phyloP scores from a whole-genome alignment of 2,329 filamentous ascomycete species.

The Whalleya microplaca region DNA sequence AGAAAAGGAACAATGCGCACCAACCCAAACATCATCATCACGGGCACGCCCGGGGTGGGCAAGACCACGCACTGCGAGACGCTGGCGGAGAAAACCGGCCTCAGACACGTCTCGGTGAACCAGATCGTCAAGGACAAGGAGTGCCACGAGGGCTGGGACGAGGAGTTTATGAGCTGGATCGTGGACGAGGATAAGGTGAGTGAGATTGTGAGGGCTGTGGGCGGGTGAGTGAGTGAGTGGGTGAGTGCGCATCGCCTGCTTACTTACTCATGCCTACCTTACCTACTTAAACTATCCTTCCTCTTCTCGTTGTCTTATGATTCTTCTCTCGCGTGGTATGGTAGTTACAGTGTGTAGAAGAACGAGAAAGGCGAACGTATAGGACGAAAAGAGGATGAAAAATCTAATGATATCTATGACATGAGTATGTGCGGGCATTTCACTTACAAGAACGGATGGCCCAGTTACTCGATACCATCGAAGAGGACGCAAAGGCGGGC shows the following conservation, averaged over 20 bases:
- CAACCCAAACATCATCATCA: constrained; percentile 88
- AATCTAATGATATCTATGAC: constrained; percentile 22
- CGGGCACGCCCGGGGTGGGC: constrained; percentile 92
- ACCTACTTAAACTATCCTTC: too few relatives aligned
- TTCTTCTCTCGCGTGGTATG: neutral
- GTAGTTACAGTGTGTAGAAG: too few relatives aligned
- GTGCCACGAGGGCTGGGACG: constrained; percentile 87
- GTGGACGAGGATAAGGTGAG: constrained; percentile 94
- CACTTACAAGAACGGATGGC: too few relatives aligned
- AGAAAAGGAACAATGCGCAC: constrained; percentile 46
- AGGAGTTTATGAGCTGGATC: constrained; percentile 84
- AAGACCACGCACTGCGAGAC: constrained; percentile 92
- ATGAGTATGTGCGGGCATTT: too few relatives aligned
- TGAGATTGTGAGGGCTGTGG: neutral
- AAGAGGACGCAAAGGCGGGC: constrained; percentile 76
- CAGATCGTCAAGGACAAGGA: constrained; percentile 85
- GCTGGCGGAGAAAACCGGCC: constrained; percentile 73
- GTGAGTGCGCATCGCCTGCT: too few relatives aligned
- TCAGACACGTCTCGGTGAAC: constrained; percentile 87
- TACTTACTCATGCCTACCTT: too few relatives aligned
- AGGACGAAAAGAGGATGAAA: constrained; percentile 20
- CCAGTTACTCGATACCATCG: constrained; percentile 84
- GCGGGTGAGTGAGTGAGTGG: neutral
- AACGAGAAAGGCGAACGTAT: too few relatives aligned
- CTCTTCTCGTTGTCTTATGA: too few relatives aligned